Evolutionary conservation across 1,284 basidiomycete species (phyloP).

Genomic region (Rhodotorula sp.): DNA sequence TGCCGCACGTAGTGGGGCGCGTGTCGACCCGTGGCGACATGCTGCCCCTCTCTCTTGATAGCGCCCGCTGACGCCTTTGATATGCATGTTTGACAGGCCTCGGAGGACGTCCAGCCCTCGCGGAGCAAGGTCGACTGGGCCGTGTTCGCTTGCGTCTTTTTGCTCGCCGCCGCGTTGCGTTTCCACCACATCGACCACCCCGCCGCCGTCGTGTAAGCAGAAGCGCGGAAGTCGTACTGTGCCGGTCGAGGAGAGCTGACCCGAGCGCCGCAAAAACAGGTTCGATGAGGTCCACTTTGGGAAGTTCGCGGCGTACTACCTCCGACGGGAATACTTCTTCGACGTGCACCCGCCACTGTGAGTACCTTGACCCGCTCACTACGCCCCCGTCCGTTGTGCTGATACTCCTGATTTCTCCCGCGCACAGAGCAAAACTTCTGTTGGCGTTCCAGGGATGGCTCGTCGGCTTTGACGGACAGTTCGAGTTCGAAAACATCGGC

Average conservation of each 20-base stretch:
- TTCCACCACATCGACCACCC: slow-evolving; percentile 94
- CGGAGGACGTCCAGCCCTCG: slow-evolving; percentile 23
- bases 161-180: slow-evolving; percentile 58
- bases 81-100: slow-evolving; percentile 1
- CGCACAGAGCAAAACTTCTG: slow-evolving; percentile 70
- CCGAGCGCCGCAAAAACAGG: slow-evolving; percentile 52
- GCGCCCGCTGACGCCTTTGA: background rate
- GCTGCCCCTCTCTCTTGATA: too few relatives aligned
- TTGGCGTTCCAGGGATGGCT: slow-evolving; percentile 93
- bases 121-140: slow-evolving; percentile 26
- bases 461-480: slow-evolving; percentile 91
- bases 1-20: background rate
- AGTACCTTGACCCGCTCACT: accelerated
- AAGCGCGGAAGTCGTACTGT: too few relatives aligned
- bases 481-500: slow-evolving; percentile 92
- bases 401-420: background rate
- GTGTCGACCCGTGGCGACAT: too few relatives aligned
- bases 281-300: slow-evolving; percentile 91
- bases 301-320: slow-evolving; percentile 83
- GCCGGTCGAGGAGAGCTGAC: background rate
- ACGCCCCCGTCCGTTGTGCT: too few relatives aligned
- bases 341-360: slow-evolving; percentile 70
- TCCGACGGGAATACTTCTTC: slow-evolving; percentile 92
- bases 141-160: slow-evolving; percentile 34
- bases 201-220: slow-evolving; percentile 83